Conservation (phyloP, 2,329 filamentous ascomycete species). For the Scedosporium boydii region DNA sequence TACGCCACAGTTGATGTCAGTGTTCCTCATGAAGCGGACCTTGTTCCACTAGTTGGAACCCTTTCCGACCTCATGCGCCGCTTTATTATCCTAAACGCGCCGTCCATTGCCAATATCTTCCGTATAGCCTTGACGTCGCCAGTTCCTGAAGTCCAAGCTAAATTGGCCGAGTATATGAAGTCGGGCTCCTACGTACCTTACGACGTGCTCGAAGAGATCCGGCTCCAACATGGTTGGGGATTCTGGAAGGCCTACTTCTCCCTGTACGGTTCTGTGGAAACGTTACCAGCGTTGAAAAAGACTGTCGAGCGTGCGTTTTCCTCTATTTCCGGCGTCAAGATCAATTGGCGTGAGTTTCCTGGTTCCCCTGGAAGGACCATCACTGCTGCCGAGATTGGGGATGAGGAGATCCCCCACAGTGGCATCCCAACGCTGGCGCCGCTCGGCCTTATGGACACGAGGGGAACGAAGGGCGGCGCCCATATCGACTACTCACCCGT, state of each 20-base stretch:
- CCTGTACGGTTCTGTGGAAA: conserved; percentile 1
- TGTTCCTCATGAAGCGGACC: conserved; percentile 11
- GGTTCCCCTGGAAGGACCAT: background rate
- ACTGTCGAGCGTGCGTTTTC: conserved; percentile 1
- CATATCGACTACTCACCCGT: background rate
- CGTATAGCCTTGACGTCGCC: conserved; percentile 4
- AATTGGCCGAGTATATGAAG: conserved; percentile 6
- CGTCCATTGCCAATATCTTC: conserved; percentile 24
- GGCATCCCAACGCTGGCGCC: conserved; percentile 2
- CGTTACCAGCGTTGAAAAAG: background rate
- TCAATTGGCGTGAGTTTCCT: background rate
- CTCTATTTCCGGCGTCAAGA: background rate
- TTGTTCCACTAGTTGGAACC: conserved; percentile 17
- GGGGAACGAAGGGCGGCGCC: background rate
- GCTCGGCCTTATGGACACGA: background rate
- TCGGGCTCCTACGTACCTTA: background rate
- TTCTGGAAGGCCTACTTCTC: conserved; percentile 2
- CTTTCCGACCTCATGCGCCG: conserved; percentile 13
- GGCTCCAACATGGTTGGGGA: background rate
- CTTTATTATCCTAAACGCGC: conserved; percentile 27
- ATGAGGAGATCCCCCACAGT: conserved; percentile 8
- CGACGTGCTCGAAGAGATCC: background rate
- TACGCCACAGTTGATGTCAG: background rate
- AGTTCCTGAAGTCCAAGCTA: conserved; percentile 3
- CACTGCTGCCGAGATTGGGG: conserved; percentile 4